Percentiles rank a stretch among this genome's conserved stretches.
phyloP scores from a whole-genome alignment of 768 basidiomycete genomes.

The Saitozyma podzolica region DNA sequence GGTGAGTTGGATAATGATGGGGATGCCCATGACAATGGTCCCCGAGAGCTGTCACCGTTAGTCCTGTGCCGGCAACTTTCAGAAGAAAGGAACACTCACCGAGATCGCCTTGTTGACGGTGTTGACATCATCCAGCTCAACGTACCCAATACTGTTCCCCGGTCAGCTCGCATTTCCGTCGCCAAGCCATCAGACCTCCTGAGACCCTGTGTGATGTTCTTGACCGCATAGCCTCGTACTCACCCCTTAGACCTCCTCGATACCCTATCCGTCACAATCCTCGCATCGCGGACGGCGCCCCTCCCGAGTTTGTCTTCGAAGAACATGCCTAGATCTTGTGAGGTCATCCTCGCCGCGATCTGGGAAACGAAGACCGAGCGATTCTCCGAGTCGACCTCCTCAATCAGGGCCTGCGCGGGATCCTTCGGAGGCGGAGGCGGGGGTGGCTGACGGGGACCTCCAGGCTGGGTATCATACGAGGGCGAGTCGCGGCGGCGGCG shows the following conservation, averaged over 20 bases:
- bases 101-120: slow-evolving; percentile 85
- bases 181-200: too few relatives aligned
- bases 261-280: slow-evolving; percentile 92
- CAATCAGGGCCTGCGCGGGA: slow-evolving; percentile 56
- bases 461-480: slow-evolving; percentile 14
- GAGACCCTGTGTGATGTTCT: neutral
- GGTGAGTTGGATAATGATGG: slow-evolving; percentile 93
- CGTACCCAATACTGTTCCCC: slow-evolving; percentile 81
- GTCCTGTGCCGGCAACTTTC: neutral
- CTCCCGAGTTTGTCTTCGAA: slow-evolving; percentile 96
- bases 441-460: slow-evolving; percentile 11
- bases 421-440: slow-evolving; percentile 23
- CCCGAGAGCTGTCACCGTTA: slow-evolving; percentile 63
- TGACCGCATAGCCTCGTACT: slow-evolving; percentile 30
- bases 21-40: slow-evolving; percentile 96
- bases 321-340: slow-evolving; percentile 96
- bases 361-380: slow-evolving; percentile 99
- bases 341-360: slow-evolving; percentile 92
- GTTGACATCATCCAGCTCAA: slow-evolving; percentile 89
- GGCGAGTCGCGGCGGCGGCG: slow-evolving; percentile 33
- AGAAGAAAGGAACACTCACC: slow-evolving; percentile 23
- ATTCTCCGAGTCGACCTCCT: slow-evolving; percentile 95
- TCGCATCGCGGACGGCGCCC: slow-evolving; percentile 88
- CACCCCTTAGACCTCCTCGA: slow-evolving; percentile 98
- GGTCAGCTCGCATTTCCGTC: slow-evolving; percentile 6